phyloP scores from a whole-genome alignment of 139 green algal species.

The Chlorella sp. region DNA sequence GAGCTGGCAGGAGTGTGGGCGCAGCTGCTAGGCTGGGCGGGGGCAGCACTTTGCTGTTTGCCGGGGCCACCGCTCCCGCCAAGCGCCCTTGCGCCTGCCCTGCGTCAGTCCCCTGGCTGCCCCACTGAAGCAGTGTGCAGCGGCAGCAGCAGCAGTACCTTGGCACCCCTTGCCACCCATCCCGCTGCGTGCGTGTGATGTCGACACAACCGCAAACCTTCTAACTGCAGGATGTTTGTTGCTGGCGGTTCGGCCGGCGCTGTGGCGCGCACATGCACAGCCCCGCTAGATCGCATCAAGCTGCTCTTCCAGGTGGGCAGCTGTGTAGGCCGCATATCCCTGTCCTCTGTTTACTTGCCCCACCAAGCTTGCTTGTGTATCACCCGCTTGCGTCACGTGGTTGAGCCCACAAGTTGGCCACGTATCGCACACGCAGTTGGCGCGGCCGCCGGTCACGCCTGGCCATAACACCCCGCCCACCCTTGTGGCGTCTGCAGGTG shows the following conservation, averaged over 20 bases:
- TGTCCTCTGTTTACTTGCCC: no score
- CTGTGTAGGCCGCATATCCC: not conserved
- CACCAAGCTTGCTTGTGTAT: no score
- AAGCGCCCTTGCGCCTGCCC: not conserved
- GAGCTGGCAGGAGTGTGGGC: not conserved
- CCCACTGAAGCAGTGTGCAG: no score
- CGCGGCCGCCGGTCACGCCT: no score
- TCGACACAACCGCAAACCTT: not conserved
- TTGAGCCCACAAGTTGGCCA: no score
- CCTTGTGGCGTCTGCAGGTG: no score
- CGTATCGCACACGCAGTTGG: no score
- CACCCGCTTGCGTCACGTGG: no score
- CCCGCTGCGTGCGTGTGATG: not conserved
- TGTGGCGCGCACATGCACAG: slow-evolving; percentile 72
- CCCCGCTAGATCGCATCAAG: slow-evolving; percentile 93
- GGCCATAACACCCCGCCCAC: no score
- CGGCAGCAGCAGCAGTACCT: not conserved
- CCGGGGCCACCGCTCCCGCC: not conserved
- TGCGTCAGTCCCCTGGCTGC: no score
- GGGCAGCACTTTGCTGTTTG: no score
- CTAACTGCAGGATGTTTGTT: slow-evolving; percentile 50
- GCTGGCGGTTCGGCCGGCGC: slow-evolving; percentile 78
- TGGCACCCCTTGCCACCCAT: no score
- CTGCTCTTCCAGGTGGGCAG: slow-evolving; percentile 92
- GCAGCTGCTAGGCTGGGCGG: not conserved